Evolutionary conservation across 2,329 filamentous ascomycete genomes (phyloP).

Genomic region (Orbilia quercus): DNA sequence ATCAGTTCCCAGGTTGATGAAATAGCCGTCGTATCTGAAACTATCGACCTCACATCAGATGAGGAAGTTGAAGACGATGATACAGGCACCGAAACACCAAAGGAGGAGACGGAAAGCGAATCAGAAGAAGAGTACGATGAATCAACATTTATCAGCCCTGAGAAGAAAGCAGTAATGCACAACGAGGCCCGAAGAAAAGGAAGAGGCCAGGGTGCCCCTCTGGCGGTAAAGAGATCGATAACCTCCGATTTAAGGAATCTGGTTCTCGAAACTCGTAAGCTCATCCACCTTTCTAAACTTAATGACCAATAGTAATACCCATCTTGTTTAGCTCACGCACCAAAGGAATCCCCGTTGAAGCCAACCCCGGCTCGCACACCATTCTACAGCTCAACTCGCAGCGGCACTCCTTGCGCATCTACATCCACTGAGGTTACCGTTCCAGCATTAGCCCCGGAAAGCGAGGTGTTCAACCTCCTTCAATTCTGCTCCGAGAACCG

Average conservation of each 20-base stretch:
- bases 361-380: conserved; percentile 1
- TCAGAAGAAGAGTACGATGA: conserved; percentile 35
- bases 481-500: conserved; percentile 17
- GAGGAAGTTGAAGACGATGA: not conserved
- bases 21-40: not conserved
- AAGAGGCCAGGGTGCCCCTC: conserved; percentile 13
- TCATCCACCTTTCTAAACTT: not conserved
- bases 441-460: conserved; percentile 19
- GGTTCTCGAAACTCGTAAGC: conserved; percentile 25
- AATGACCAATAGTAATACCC: not conserved
- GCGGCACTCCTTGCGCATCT: not conserved
- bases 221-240: conserved; percentile 5
- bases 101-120: conserved; percentile 3
- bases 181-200: conserved; percentile 33
- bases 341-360: not conserved
- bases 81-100: not conserved
- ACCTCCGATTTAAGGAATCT: not conserved
- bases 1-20: not conserved
- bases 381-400: not conserved
- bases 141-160: conserved; percentile 28
- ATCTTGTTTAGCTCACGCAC: not conserved
- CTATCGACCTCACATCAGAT: not conserved
- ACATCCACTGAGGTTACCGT: not conserved
- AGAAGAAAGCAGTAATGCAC: conserved; percentile 36
- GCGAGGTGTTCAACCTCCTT: conserved; percentile 42